Evolutionary conservation across 2,329 filamentous ascomycete species (phyloP), one percentile per base, ranked within the genome.

Genomic region (Leptodontidium sp.): DNA sequence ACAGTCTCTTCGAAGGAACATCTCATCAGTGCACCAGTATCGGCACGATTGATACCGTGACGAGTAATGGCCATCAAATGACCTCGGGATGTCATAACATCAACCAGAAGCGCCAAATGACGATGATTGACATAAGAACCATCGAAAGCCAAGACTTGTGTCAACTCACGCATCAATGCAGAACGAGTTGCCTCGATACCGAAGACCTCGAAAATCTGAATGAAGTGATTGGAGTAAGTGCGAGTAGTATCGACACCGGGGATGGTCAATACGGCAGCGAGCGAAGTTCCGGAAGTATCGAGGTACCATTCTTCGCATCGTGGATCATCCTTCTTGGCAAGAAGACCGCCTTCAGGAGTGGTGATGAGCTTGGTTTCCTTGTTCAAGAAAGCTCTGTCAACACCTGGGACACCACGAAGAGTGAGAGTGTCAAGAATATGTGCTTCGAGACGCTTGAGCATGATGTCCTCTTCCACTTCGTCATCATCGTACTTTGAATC

Each of bases 1-100:
- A 99, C 96, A 0, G 96, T 99, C 81, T 99, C 97, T 82, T 99
- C 96, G 82, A 99, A 99, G 1, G 96, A 99, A 86, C 97, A 99
- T 80, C 96, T 92, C 96, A 99, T 99, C 76, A 99, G 86, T 11
- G 96, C 97, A 84, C 96, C 96, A 71, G 97, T 99, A 79, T 99
- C 96, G 32, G 95, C 93, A 76, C 96, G 90, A 84, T 99, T 99
- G 84, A 99, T 99, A 83, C 96, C 96, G 79, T 99, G 96, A 82
- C 96, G 93, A 66, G 96, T 99, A 72, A 99, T 95, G 15, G 96
- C 95, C 81, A 97, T 97, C 77, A 99, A 90, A 76, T 92, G 91
- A 74, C 96, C 96, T 77, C 96, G 89, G 77, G 97, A 94, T 35
- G 94, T 98, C 96, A 99, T 99, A 72, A 99, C 93, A 82, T 99